Base-by-base conservation (phyloP, 768 basidiomycete genomes). In the Russula compacta region DNA sequence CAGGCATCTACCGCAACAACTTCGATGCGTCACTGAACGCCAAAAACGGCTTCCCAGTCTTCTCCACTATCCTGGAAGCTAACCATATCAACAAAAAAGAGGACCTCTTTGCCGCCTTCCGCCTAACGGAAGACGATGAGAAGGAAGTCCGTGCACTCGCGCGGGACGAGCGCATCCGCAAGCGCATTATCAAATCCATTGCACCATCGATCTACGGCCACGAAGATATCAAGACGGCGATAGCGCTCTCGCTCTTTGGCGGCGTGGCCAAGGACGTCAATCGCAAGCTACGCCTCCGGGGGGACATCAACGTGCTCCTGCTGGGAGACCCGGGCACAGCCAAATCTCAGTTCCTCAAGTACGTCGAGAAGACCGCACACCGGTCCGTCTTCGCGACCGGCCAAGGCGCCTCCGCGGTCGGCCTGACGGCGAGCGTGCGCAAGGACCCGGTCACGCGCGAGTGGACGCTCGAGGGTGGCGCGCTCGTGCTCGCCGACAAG, bases 11-110 rank as follows among this genome's bases (percentile, higher is more conserved):
- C 72, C 85, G 95, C 67, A 99, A 99, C 77, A 98, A 98, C 73
- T 99, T 98, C 63, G 97, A 98, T 70, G 94, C 95, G 21, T 92
- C 95, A 3, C 83, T 99, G 67, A 99, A 99, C 73, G 86, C 92
- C 32, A 98, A 98, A 76, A 98, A 99, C 67, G 97, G 97, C 7
- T 99, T 99, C 77, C 97, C 97, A 2, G 97, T 99, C 36, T 99
- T 99, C 77, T 97, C 94, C 9, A 99, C 97, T 21, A 82, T 99
- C 65, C 88, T 99, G 59, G 97, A 98, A 72, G 97, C 95, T 17
- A 99, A 99, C 72, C 95, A 98, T 71, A 79, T 99, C 71, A 98
- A 97, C 78, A 98, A 98, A 79, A 98, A 98, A 73, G 95, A 98
- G 74, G 97, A 99, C 69, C 81, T 95, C 17, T 98, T 98, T 68